Evolutionary conservation across 148 eudicot species (phyloP), one percentile per base, ranked within the genome.

Genomic region (Mesembryanthemum crystallinum): DNA sequence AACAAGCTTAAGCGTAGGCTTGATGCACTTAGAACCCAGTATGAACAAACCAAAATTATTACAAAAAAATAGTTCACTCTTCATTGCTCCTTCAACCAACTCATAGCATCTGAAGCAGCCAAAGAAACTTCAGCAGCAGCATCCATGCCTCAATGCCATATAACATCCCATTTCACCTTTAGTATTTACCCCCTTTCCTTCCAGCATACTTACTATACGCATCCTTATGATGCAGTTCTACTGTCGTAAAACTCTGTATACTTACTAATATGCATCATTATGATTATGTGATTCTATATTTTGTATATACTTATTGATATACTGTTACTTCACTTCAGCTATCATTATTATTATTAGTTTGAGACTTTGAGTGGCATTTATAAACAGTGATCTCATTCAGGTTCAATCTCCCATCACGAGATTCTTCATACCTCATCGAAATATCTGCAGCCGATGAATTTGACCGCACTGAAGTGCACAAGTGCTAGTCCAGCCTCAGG

Each of bases 401-500:
- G 17, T 58, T 29, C 74, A 61, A 45, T 60, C 17, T 21, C 57
- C 63, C 63, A 73, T 49, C 57, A 74, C 2, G 12, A 45, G 23
- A 35, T 62, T 62, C 69, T 69, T 74, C 70, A 37, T 51, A 69
- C 75, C 66, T 49, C 75, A 75, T 28, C 55, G 25, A 65, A 24
- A 15, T 49, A 20, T 54, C 55, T 69, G 76, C 61, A 43, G 28
- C 2, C 3, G 57, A 14, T 30, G 60, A 27, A 39, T 67, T 45
- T 35, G 55, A 24, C 0, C n/a, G 51, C 67, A 39, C 17, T 17
- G 69, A 6, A 29, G 23, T 4, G 43, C n/a, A n/a, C n/a, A n/a
- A n/a, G n/a, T n/a, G 76, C 76, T 77, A 77, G 71, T 74, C 70
- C 28, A 69, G 37, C 73, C 78, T 82, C 63, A 67, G 78, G 28